A percentile compares a stretch with the other conserved stretches of the same genome.
Evolutionary conservation across 345 rosid genomes (phyloP).

Genomic region (Noccaea bulbosa): DNA sequence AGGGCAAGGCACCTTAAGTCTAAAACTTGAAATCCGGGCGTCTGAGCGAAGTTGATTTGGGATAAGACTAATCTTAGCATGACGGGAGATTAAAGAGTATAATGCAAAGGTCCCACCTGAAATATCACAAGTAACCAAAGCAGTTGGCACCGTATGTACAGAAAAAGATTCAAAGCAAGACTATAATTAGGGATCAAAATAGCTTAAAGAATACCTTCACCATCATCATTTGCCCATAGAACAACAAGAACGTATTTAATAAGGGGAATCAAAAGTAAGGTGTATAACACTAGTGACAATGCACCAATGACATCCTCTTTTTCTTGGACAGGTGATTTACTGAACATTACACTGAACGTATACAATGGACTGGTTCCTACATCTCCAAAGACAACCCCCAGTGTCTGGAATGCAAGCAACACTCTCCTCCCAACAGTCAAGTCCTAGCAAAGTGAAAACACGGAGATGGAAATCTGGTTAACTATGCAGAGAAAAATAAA

Average conservation of each 20-base stretch:
- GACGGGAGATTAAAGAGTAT: constrained; percentile 93
- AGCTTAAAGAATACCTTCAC: constrained; percentile 73
- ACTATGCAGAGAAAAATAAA: background rate
- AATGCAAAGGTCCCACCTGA: constrained; percentile 98
- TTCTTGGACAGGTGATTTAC: constrained; percentile 79
- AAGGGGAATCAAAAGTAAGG: constrained; percentile 85
- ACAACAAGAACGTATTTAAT: constrained; percentile 94
- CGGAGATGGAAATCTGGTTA: constrained; percentile 20
- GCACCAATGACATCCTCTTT: constrained; percentile 94
- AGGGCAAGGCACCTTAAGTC: constrained; percentile 93
- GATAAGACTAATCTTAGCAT: constrained; percentile 95
- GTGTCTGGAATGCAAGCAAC: constrained; percentile 86
- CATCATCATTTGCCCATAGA: constrained; percentile 98
- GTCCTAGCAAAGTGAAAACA: constrained; percentile 58
- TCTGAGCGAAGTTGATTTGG: constrained; percentile 98
- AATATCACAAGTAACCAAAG: constrained; percentile 13
- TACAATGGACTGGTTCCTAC: constrained; percentile 99
- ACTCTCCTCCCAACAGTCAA: constrained; percentile 74
- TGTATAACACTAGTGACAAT: constrained; percentile 84
- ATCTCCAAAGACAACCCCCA: constrained; percentile 97
- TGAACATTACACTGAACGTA: constrained; percentile 92
- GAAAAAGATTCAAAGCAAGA: background rate
- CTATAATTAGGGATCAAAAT: constrained; percentile 3
- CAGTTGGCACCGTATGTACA: background rate
- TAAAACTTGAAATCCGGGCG: constrained; percentile 93